Evolutionary conservation across 371 early-diverging fungal species (phyloP).

Genomic region (Haplosporangium sp.): DNA sequence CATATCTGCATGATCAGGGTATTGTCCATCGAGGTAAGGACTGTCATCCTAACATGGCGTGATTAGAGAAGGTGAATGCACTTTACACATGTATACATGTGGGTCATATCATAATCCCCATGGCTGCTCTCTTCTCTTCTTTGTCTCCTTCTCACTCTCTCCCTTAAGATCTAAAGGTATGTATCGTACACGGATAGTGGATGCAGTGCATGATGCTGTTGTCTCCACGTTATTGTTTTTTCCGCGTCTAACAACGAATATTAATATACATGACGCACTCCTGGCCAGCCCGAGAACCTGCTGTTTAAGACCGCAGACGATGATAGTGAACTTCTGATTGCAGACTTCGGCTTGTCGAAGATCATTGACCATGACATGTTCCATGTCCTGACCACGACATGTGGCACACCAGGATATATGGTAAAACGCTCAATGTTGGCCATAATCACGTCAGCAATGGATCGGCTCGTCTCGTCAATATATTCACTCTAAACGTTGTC

Average conservation of each 20-base stretch:
- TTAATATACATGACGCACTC: neutral
- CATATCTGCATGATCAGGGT: slow-evolving; percentile 85
- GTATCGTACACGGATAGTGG: neutral
- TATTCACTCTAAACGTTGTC: too few relatives aligned
- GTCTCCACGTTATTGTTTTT: too few relatives aligned
- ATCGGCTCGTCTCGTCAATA: too few relatives aligned
- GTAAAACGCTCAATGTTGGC: slow-evolving; percentile 15
- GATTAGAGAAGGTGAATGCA: neutral
- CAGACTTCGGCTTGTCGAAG: slow-evolving; percentile 90
- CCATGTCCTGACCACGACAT: slow-evolving; percentile 81
- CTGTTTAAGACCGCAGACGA: slow-evolving; percentile 81
- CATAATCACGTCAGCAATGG: too few relatives aligned
- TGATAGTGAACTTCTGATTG: slow-evolving; percentile 79
- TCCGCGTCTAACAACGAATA: too few relatives aligned
- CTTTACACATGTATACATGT: neutral
- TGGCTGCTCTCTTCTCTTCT: neutral
- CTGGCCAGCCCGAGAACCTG: slow-evolving; percentile 83
- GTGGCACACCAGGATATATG: slow-evolving; percentile 92
- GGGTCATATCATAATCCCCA: neutral
- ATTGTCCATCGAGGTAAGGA: slow-evolving; percentile 88
- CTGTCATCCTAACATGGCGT: neutral
- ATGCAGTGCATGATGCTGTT: too few relatives aligned
- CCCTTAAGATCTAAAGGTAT: slow-evolving; percentile 10
- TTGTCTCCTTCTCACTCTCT: neutral
- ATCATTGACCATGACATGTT: slow-evolving; percentile 85